Conservation (phyloP, 208 protist genomes). For the Entamoeba dispar region DNA sequence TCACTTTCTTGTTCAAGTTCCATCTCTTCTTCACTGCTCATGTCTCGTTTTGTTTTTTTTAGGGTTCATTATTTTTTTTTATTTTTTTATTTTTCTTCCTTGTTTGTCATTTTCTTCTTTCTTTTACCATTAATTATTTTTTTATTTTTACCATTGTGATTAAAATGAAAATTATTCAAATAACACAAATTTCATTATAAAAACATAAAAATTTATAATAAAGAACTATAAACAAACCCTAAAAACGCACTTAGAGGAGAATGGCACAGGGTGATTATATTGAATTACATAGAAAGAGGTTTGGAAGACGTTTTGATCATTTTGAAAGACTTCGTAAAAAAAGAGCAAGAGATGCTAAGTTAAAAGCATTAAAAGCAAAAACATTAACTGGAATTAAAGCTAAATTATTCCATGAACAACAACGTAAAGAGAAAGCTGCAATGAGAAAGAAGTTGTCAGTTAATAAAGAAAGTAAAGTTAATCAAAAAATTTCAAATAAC, state of each 20-base stretch:
- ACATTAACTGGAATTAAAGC: constrained; percentile 82
- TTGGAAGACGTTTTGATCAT: constrained; percentile 83
- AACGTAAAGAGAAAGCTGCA: constrained; percentile 91
- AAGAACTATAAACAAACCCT: too few species aligned
- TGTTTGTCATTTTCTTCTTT: not conserved
- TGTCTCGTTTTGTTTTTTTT: not conserved
- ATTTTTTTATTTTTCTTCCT: not conserved
- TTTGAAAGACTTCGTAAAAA: constrained; percentile 83
- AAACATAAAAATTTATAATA: too few species aligned
- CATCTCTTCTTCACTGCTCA: not conserved
- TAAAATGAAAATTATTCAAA: too few species aligned
- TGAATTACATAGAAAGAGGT: constrained; percentile 81
- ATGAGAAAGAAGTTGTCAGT: constrained; percentile 91
- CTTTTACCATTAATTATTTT: not conserved
- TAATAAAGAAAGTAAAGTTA: constrained; percentile 73
- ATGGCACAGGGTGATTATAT: constrained; percentile 98
- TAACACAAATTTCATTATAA: too few species aligned
- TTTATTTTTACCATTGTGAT: too few species aligned
- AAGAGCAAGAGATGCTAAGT: constrained; percentile 72
- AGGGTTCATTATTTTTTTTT: not conserved
- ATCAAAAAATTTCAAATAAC: constrained; percentile 59
- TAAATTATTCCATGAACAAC: constrained; percentile 85
- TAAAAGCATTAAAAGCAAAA: constrained; percentile 66
- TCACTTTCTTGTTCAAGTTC: not conserved
- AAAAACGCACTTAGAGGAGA: too few species aligned